Evolutionary conservation across 768 basidiomycete species (phyloP).

Genomic region (Tylopilus felleus): DNA sequence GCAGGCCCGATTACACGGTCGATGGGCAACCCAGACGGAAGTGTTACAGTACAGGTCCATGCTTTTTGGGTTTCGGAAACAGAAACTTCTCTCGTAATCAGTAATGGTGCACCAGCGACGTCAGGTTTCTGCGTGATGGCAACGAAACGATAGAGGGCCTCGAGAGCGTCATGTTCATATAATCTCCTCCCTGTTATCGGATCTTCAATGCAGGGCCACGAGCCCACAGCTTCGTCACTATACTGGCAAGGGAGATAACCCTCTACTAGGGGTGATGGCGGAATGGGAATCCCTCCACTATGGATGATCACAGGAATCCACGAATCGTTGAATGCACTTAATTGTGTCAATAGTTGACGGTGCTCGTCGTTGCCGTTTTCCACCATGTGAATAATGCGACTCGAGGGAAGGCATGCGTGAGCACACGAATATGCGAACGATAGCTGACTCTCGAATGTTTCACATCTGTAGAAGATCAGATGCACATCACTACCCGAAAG

Average conservation of each 20-base stretch:
- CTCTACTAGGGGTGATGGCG: conserved; percentile 43
- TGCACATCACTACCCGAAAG: neutral
- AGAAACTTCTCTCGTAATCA: conserved; percentile 24
- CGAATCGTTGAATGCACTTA: conserved; percentile 39
- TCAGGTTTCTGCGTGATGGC: conserved; percentile 19
- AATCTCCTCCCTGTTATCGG: conserved; percentile 61
- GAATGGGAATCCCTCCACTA: conserved; percentile 35
- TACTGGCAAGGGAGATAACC: conserved; percentile 42
- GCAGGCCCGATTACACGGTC: conserved; percentile 43
- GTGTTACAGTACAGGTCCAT: conserved; percentile 48
- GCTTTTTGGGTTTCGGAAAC: conserved; percentile 15
- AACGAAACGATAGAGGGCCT: conserved; percentile 53
- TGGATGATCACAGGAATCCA: conserved; percentile 51
- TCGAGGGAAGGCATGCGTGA: conserved; percentile 42
- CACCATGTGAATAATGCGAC: conserved; percentile 60
- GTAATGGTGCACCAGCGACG: conserved; percentile 13
- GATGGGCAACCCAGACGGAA: conserved; percentile 43
- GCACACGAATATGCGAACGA: conserved; percentile 56
- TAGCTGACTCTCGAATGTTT: conserved; percentile 52
- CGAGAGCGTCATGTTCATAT: conserved; percentile 53
- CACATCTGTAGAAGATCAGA: conserved; percentile 34
- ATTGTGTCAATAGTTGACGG: conserved; percentile 46
- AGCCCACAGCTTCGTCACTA: conserved; percentile 38
- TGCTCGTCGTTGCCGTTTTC: conserved; percentile 57
- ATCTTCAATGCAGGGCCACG: conserved; percentile 48